Evolutionary conservation across 2,329 filamentous ascomycete genomes (phyloP), one percentile per base, ranked within the genome.

Genomic region (Zasmidium cellare): DNA sequence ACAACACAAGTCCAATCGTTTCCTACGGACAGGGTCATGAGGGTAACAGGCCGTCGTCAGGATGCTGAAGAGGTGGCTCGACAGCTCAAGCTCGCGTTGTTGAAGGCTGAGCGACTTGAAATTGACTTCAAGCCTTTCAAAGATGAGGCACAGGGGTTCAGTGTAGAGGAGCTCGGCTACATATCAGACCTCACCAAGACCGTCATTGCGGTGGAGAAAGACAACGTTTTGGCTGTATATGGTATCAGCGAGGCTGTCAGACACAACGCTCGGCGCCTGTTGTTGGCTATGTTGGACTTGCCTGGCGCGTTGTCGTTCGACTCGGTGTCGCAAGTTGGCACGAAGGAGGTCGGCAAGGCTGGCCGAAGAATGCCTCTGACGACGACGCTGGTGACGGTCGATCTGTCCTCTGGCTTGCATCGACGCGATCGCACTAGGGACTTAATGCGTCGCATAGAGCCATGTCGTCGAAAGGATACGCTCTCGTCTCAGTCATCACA

Each of bases 1-100:
- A 49, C 60, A 1, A 62, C 63, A n/a, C 53, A 65, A 25, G 46
- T 71, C 12, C 55, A 61, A 16, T 55, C 58, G 1, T 64, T 65
- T 48, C 61, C 55, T 48, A 61, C 59, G 11, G 64, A 70, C 28
- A 58, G 61, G 23, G 51, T 68, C 12, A 38, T 71, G 23, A 67
- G 69, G n/a, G 66, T 72, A 54, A 70, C 67, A n/a, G 70, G 61
- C 23, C 67, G 68, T 3, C 61, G 65, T 19, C 57, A 60, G 24
- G 67, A 69, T 48, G 68, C 69, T 6, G 65, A 69, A 46, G 66
- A 70, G 35, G 60, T 68, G 41, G 67, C 65, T 11, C 56, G 56
- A 14, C 59, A 62, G 35, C 47, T 72, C 23, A 55, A 67, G 49
- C 49, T 58, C 20, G 58, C 59, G n/a, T 48, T 71, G 16, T 41